Evolutionary conservation across 2,329 filamentous ascomycete species (phyloP).

Genomic region (Xylaria polymorpha): DNA sequence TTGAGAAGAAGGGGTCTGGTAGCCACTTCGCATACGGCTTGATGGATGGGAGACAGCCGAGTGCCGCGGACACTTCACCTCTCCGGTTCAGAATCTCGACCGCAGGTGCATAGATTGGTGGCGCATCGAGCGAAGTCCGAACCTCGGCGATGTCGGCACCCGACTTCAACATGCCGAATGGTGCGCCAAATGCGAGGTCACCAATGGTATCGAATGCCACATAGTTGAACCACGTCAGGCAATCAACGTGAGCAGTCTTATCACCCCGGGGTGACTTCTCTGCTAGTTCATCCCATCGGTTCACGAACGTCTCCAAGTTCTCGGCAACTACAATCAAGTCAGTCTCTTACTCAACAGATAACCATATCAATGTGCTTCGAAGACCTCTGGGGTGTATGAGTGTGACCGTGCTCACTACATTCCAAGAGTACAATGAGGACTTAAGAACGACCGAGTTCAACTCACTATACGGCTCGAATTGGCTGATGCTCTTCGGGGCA

Average conservation of each 20-base stretch:
- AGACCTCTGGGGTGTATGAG: background rate
- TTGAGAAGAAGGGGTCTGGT: constrained; percentile 83
- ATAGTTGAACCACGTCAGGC: constrained; percentile 84
- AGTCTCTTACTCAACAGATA: constrained; percentile 1
- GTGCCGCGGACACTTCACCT: constrained; percentile 84
- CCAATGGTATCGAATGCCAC: constrained; percentile 67
- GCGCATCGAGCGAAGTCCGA: constrained; percentile 67
- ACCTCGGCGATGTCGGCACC: constrained; percentile 83
- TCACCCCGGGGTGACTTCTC: constrained; percentile 57
- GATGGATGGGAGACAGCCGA: constrained; percentile 78
- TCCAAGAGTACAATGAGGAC: background rate
- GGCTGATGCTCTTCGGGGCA: constrained; percentile 79
- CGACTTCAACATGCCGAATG: constrained; percentile 84
- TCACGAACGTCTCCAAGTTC: constrained; percentile 79
- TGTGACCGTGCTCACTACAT: background rate
- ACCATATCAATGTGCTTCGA: background rate
- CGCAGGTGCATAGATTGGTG: constrained; percentile 77
- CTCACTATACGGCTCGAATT: constrained; percentile 84
- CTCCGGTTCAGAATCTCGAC: constrained; percentile 90
- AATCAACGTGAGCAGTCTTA: constrained; percentile 74
- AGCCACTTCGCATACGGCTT: constrained; percentile 85
- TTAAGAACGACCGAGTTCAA: background rate
- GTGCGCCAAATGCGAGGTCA: constrained; percentile 76
- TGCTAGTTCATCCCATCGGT: constrained; percentile 76
- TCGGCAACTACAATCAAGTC: constrained; percentile 62